These are phyloP conservation scores for Tagetes patula DNA, from an alignment of 129 eudicot species.

Conservation along the genomic window DNA sequence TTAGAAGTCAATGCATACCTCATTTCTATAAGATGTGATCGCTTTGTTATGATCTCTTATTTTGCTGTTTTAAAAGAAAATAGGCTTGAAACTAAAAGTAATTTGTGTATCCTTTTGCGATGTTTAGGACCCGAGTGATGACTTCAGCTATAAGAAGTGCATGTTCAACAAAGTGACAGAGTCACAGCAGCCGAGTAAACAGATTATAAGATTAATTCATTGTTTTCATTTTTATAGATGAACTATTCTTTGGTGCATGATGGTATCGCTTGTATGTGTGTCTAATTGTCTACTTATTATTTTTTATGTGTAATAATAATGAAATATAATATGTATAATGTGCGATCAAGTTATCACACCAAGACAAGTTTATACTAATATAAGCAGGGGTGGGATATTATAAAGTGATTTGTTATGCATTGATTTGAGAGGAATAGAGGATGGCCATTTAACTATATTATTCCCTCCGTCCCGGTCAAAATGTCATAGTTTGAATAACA, in stretches of 20 bases:
- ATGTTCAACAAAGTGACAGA: background rate
- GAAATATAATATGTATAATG: background rate
- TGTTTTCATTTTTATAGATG: background rate
- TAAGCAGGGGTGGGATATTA: no score
- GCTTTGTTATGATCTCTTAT: no score
- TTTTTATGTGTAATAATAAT: background rate
- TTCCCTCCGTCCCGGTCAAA: no score
- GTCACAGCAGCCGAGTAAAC: background rate
- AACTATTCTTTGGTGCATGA: background rate
- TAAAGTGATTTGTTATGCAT: no score
- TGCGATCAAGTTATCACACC: background rate
- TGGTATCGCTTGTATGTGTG: background rate
- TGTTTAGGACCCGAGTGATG: conserved; percentile 31
- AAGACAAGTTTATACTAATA: no score
- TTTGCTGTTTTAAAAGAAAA: background rate
- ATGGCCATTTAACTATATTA: no score
- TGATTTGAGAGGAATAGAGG: no score
- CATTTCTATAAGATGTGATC: no score
- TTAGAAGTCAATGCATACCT: no score
- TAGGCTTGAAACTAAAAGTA: background rate
- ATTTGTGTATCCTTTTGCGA: conserved; percentile 9
- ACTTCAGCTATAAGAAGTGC: conserved; percentile 16
- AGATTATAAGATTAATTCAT: background rate
- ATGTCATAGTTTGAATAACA: no score
- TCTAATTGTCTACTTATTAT: background rate